Base-by-base conservation (phyloP, 78 protist species). In the Tieghemostelium lacteum region DNA sequence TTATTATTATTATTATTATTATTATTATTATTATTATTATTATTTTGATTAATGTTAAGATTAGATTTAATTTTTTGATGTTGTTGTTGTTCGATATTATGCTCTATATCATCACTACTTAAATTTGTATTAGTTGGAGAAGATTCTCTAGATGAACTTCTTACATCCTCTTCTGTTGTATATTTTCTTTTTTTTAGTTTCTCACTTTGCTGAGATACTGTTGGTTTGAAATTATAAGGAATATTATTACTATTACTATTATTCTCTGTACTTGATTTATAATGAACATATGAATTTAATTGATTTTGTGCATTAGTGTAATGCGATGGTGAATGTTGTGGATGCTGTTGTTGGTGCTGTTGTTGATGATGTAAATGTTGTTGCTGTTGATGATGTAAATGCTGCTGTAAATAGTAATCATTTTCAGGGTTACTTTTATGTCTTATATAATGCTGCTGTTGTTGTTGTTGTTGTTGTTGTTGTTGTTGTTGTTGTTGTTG, bases 21-120 rank as follows among this genome's bases (percentile, higher is more conserved):
- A 57, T 57, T 57, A 16, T n/a, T 57, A 16, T 14, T 57, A 57
- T 57, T 57, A 22, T 57, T 57, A 57, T 57, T 7, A 57, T 57
- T 57, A 57, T 19, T 19, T 61, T 28, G 5, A 61, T 61, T 28
- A 61, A 5, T 61, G 2, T 3, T 61, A 29, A 5, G 3, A 29
- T 28, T 28, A 17, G 14, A 28, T 3, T 28, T 61, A 7, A 3
- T 17, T 61, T 14, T 24, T 3, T 17, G 20, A 17, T 4, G 67
- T 5, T 61, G 67, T 4, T 61, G 3, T 5, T 28, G 29, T 5
- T 19, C 6, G 16, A 19, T n/a, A 57, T 57, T 5, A 29, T 61
- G 36, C 20, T 29, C 73, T 6, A 66, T 14, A 14, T 66, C 73
- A 40, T 66, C 73, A 40, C 73, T 66, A 34, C 34, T 73, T 57